These are phyloP conservation scores for Suhomyces prunicola DNA, from an alignment of 805 yeast species.

Conservation along the genomic window DNA sequence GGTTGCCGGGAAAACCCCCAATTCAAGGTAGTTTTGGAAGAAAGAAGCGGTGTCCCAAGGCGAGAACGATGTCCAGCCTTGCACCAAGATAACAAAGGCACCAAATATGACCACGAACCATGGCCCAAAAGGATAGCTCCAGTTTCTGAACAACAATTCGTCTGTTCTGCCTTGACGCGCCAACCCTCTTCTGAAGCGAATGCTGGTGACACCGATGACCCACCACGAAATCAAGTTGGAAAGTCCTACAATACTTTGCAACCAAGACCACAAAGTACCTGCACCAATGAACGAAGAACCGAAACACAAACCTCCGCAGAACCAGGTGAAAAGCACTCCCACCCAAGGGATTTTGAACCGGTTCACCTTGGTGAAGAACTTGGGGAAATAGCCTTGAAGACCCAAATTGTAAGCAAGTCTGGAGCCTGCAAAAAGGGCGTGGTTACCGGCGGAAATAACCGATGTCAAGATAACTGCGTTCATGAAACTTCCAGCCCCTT, in stretches of 20 bases:
- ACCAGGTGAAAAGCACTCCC: slow-evolving; percentile 49
- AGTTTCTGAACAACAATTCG: slow-evolving; percentile 41
- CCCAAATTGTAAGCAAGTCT: slow-evolving; percentile 50
- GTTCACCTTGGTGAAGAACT: slow-evolving; percentile 40
- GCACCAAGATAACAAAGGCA: slow-evolving; percentile 45
- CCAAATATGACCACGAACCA: slow-evolving; percentile 44
- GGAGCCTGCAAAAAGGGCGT: slow-evolving; percentile 50
- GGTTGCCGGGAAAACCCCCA: slow-evolving; percentile 45
- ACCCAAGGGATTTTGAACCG: slow-evolving; percentile 47
- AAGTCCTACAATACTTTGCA: slow-evolving; percentile 51
- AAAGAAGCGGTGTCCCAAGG: slow-evolving; percentile 44
- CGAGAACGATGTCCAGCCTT: slow-evolving; percentile 50
- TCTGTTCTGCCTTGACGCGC: slow-evolving; percentile 41
- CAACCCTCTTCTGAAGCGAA: slow-evolving; percentile 48
- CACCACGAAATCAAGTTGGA: slow-evolving; percentile 53
- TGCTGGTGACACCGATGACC: slow-evolving; percentile 46
- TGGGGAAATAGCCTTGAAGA: slow-evolving; percentile 46
- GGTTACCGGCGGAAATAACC: slow-evolving; percentile 54
- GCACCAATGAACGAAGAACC: slow-evolving; percentile 56
- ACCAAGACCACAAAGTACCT: slow-evolving; percentile 52
- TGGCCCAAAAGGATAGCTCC: slow-evolving; percentile 54
- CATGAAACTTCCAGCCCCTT: slow-evolving; percentile 41
- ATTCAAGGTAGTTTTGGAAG: slow-evolving; percentile 46
- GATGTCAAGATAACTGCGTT: slow-evolving; percentile 57
- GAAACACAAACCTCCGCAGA: slow-evolving; percentile 55